Percentiles rank a stretch among this genome's conserved stretches.
phyloP scores from a whole-genome alignment of 2,329 filamentous ascomycete species.

The Clonostachys rosea region DNA sequence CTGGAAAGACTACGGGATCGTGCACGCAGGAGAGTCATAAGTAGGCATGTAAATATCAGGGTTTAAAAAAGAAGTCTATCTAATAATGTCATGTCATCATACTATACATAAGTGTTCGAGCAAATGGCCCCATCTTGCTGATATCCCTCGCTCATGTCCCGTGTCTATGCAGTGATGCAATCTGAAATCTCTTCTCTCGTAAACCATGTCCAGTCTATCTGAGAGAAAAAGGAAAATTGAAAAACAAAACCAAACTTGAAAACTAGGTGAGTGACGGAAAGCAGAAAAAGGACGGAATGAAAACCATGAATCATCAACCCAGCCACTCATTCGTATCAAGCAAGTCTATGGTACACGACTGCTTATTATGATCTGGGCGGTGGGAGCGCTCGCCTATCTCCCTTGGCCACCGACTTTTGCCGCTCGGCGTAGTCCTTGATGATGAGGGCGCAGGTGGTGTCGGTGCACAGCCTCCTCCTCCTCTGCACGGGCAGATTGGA shows the following conservation, averaged over 20 bases:
- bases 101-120: neutral
- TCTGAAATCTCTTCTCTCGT: neutral
- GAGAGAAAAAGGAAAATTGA: neutral
- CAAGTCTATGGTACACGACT: no score
- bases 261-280: neutral
- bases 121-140: neutral
- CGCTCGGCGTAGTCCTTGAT: constrained; percentile 71
- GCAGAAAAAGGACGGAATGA: neutral
- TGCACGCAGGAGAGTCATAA: no score
- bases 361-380: constrained; percentile 35
- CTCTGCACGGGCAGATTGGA: constrained; percentile 69
- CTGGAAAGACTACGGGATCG: neutral
- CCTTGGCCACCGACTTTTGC: constrained; percentile 53
- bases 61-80: neutral
- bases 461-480: constrained; percentile 76
- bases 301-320: no score
- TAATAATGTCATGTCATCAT: constrained; percentile 2
- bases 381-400: constrained; percentile 10
- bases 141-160: neutral
- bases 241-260: neutral
- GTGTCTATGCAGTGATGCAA: neutral
- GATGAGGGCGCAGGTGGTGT: constrained; percentile 77
- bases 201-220: neutral
- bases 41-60: no score
- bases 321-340: no score